These are phyloP conservation scores for Rhizopogon roseolus DNA, from an alignment of 768 basidiomycete species.

Conservation along the genomic window DNA sequence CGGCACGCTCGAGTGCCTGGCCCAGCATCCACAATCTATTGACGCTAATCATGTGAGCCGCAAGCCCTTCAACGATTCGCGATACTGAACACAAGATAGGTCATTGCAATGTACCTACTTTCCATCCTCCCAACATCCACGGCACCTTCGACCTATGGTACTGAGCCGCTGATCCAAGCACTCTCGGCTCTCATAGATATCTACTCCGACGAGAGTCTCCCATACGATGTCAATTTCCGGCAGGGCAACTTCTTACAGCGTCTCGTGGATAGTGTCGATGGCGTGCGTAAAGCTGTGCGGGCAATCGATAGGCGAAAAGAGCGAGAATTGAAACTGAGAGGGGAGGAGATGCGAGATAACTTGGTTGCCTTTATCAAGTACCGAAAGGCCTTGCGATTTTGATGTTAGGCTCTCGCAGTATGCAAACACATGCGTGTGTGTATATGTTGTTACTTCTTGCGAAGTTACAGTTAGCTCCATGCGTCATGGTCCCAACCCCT, in stretches of 20 bases:
- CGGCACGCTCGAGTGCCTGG: slow-evolving; percentile 82
- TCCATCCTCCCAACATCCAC: slow-evolving; percentile 47
- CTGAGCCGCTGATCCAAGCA: slow-evolving; percentile 73
- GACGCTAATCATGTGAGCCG: slow-evolving; percentile 47
- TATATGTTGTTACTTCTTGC: not conserved
- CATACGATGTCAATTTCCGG: slow-evolving; percentile 81
- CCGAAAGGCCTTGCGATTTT: slow-evolving; percentile 47
- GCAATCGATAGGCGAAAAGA: slow-evolving; percentile 65
- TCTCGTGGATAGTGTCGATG: slow-evolving; percentile 56
- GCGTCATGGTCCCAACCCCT: not conserved
- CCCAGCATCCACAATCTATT: slow-evolving; percentile 58
- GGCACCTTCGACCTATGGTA: slow-evolving; percentile 37
- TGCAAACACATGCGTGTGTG: not conserved
- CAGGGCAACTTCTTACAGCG: slow-evolving; percentile 50
- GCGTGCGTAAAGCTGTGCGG: slow-evolving; percentile 56
- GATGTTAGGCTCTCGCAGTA: not conserved
- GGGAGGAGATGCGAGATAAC: slow-evolving; percentile 76
- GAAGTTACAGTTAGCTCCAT: not conserved
- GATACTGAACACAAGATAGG: slow-evolving; percentile 27
- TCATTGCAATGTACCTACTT: slow-evolving; percentile 64
- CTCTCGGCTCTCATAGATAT: slow-evolving; percentile 87
- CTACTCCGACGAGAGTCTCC: slow-evolving; percentile 80
- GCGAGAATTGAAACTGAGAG: slow-evolving; percentile 58
- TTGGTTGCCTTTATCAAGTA: slow-evolving; percentile 74
- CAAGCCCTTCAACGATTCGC: slow-evolving; percentile 20